Conservation (phyloP, 1,284 basidiomycete genomes). For the Trichosporon ovoides region DNA sequence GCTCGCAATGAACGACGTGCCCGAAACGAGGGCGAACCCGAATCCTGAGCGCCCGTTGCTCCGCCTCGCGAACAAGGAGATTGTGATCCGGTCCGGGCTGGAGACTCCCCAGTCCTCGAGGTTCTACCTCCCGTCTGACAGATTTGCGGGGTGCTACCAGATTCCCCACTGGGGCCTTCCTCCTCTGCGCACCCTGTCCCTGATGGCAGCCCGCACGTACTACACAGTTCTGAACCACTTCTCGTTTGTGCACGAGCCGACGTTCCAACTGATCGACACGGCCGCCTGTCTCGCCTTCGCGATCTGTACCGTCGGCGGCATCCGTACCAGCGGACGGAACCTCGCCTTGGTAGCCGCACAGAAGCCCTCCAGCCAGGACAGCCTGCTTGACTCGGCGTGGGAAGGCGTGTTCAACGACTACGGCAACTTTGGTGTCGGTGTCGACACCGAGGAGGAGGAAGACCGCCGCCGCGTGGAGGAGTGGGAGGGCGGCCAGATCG, state of each 20-base stretch:
- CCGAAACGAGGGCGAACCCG: slow-evolving; percentile 38
- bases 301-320: slow-evolving; percentile 50
- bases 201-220: slow-evolving; percentile 48
- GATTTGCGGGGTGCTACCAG: slow-evolving; percentile 50
- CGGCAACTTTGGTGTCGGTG: slow-evolving; percentile 9
- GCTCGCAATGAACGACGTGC: slow-evolving; percentile 39
- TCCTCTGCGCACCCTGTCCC: slow-evolving; percentile 43
- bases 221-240: slow-evolving; percentile 49
- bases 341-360: not conserved
- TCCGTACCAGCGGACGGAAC: slow-evolving; percentile 23
- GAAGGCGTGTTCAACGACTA: slow-evolving; percentile 15
- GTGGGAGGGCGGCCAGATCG: slow-evolving; percentile 38
- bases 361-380: not conserved
- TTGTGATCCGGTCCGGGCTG: slow-evolving; percentile 13
- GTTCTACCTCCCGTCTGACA: slow-evolving; percentile 43
- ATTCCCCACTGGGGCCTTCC: slow-evolving; percentile 51
- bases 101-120: slow-evolving; percentile 13
- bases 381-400: slow-evolving; percentile 9
- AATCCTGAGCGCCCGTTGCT: slow-evolving; percentile 47
- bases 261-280: slow-evolving; percentile 48
- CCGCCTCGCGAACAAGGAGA: slow-evolving; percentile 27
- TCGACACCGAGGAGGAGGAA: slow-evolving; percentile 17
- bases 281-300: slow-evolving; percentile 50
- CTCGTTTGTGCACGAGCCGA: slow-evolving; percentile 49
- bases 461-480: slow-evolving; percentile 25